Conservation (phyloP, 2,329 filamentous ascomycete species). For the Hymenoscyphus linearis region DNA sequence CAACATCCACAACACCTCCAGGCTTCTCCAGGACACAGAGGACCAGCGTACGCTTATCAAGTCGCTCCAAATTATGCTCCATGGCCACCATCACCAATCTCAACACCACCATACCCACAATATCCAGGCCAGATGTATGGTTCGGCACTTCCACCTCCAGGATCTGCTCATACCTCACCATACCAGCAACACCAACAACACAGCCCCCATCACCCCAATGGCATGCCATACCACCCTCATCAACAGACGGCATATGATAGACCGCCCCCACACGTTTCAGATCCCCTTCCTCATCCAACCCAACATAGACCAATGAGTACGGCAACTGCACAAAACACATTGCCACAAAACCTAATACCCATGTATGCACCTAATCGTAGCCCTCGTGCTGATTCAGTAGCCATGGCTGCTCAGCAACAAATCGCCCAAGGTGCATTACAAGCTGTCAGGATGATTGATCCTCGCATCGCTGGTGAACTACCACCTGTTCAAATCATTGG, state of each 20-base stretch:
- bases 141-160: conserved; percentile 35
- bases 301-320: conserved; percentile 27
- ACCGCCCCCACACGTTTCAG: conserved; percentile 32
- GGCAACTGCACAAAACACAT: conserved; percentile 22
- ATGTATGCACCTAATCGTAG: conserved; percentile 34
- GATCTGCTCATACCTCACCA: conserved; percentile 27
- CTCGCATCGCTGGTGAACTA: conserved; percentile 17
- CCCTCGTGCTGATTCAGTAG: conserved; percentile 36
- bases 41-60: conserved; percentile 35
- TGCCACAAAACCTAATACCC: conserved; percentile 15
- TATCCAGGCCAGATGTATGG: conserved; percentile 34
- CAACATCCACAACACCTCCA: conserved; percentile 34
- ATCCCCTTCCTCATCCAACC: conserved; percentile 31
- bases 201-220: conserved; percentile 24
- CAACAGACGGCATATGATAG: conserved; percentile 30
- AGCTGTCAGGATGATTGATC: conserved; percentile 25
- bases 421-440: conserved; percentile 28
- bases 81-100: conserved; percentile 52
- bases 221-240: conserved; percentile 12
- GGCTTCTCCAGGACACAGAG: conserved; percentile 33
- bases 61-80: conserved; percentile 39
- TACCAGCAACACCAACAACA: conserved; percentile 25
- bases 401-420: conserved; percentile 31
- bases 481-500: conserved; percentile 16
- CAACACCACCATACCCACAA: conserved; percentile 45